Percentiles rank a stretch among this genome's conserved stretches.
Conservation (phyloP, 768 basidiomycete genomes). For the Galerina marginata region DNA sequence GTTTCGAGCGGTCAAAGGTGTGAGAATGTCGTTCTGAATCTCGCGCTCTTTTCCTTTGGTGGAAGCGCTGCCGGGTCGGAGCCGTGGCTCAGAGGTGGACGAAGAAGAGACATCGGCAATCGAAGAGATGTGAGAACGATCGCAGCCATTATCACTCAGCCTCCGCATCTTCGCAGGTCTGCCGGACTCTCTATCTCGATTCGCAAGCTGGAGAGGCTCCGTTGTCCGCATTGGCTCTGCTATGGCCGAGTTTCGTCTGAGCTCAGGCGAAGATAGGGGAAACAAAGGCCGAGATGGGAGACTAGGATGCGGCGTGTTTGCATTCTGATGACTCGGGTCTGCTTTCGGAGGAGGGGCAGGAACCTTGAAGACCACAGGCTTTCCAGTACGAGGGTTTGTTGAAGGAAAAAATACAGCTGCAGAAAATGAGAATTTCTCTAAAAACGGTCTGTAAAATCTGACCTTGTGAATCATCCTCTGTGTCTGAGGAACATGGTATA, state of each 20-base stretch:
- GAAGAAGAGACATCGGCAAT: neutral
- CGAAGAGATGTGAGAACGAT: neutral
- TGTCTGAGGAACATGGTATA: conserved; percentile 37
- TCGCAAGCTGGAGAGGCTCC: neutral
- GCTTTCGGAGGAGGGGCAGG: conserved; percentile 21
- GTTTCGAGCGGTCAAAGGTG: conserved; percentile 27
- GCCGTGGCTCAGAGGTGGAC: conserved; percentile 5
- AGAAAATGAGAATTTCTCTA: neutral
- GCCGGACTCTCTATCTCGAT: conserved; percentile 4
- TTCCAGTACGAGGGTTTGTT: conserved; percentile 16
- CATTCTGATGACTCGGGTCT: conserved; percentile 20
- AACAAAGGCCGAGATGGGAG: conserved; percentile 7
- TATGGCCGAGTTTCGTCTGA: neutral
- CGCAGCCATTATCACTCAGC: conserved; percentile 17
- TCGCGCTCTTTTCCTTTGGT: conserved; percentile 29
- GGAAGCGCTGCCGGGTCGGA: neutral
- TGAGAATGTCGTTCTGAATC: conserved; percentile 17
- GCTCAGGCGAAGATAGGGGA: neutral
- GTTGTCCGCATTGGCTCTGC: neutral
- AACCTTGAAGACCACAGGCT: conserved; percentile 24
- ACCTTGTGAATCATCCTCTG: conserved; percentile 49
- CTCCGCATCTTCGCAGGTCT: conserved; percentile 23
- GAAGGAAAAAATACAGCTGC: conserved; percentile 16
- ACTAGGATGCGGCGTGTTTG: conserved; percentile 4
- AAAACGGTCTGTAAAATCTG: neutral